Base-by-base conservation (phyloP, 2,329 filamentous ascomycete species). In the Ceratocystiopsis sp. region DNA sequence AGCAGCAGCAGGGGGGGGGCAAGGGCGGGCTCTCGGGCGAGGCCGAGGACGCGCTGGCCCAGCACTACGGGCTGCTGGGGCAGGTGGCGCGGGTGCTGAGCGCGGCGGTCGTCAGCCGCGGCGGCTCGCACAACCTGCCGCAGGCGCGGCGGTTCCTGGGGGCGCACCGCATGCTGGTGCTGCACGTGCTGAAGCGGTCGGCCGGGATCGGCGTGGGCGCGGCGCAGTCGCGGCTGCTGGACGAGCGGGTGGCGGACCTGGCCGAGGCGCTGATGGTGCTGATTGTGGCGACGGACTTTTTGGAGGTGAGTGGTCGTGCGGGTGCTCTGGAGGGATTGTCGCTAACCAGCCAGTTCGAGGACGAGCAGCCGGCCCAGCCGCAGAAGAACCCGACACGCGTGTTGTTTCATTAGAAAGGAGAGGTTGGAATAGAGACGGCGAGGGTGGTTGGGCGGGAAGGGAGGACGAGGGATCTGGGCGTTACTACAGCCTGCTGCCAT, bases 131-230 rank as follows among this genome's bases (percentile, higher is more conserved):
- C 54, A 94, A 93, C 57, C 73, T 87, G 36, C 71, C 79, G 36
- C 83, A 87, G 56, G 86, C 80, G 1, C 75, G 82, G 44, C 69
- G 69, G 34, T 98, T 98, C 61, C 65, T 98, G 46, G 71, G 73
- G 7, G 81, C 91, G 50, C 85, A 94, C 58, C 72, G 89, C 48
- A 76, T 80, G 58, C 76, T 87, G 45, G 84, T 96, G 53, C 76
- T 91, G 49, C 82, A 86, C 38, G 79, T 93, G 17, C 83, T 98
- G 54, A 98, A 98, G 65, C 72, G 86, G 51, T 84, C 83, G 52
- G 84, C 84, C 0, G 83, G 83, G 40, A 82, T 93, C 35, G 25
- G 25, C 25, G 25, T 29, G 5, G 61, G 57, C 7, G 59, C 59
- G 2, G 33, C 41, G 12, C 25, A 37, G 43, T 46, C 47, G 34